Evolutionary conservation across 176 grass and related monocot genomes (phyloP), one percentile per base, ranked within the genome.

Genomic region (Triticum urartu): DNA sequence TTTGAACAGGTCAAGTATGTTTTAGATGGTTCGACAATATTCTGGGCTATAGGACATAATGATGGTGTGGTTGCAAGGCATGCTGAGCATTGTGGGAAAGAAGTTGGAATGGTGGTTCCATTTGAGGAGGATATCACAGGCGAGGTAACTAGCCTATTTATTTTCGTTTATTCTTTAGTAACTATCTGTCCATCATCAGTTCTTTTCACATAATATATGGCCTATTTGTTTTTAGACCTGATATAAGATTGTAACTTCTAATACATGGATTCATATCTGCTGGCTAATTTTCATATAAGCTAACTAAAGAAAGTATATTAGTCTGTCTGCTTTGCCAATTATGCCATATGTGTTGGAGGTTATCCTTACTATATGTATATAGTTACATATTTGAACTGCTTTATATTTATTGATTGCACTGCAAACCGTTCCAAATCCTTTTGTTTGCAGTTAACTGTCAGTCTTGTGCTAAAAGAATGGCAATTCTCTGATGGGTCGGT

Each of bases 401-500:
- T 77, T 80, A 36, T 18, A 69, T 2, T 82, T 79, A 59, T 33
- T 42, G 68, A 38, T 84, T 72, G 78, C 78, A 13, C 26, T 84
- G 33, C n/a, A 66, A 84, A 39, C 32, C 13, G 3, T 81, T 79
- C 38, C 60, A 61, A 66, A 39, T 71, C 18, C 21, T 81, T 89
- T 92, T 40, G 13, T 17, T 81, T 66, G 47, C 90, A 96, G 97
- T 90, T 99, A 83, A 89, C 85, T 38, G 97, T 94, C 79, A 96
- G 72, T 34, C 89, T 99, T 81, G 85, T 90, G 80, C 80, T 99
- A 77, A 87, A 89, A 92, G 97, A 99, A 93, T 99, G 97, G 97
- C 97, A 96, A 78, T 99, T 96, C 78, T 89, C 92, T 78, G 97
- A 99, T 88, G 97, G 94, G 6, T 96, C 97, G 2, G 89, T 88